Percentiles rank a stretch among this genome's conserved stretches.
phyloP scores from a whole-genome alignment of 129 eudicot genomes.

The Tagetes erecta region DNA sequence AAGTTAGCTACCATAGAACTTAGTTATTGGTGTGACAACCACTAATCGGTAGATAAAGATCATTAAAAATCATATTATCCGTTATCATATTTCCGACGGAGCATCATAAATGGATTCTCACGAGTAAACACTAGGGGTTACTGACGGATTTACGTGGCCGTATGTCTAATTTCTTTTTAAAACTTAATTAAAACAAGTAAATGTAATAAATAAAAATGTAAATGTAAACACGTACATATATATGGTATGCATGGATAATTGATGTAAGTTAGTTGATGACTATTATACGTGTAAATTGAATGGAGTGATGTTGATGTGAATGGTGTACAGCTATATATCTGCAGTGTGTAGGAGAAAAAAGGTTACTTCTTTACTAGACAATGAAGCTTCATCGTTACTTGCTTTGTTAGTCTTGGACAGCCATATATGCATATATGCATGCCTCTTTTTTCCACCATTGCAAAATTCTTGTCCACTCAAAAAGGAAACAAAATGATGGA shows the following conservation, averaged over 20 bases:
- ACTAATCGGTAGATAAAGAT: no score
- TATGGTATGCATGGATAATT: neutral
- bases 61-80: no score
- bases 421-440: neutral
- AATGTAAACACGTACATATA: no score
- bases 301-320: constrained; percentile 24
- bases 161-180: no score
- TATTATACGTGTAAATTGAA: neutral
- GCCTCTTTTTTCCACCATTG: constrained; percentile 2
- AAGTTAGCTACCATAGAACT: no score
- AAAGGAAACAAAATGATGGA: constrained; percentile 2
- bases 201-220: no score
- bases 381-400: neutral
- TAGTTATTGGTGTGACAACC: no score
- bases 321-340: constrained; percentile 34
- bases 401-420: constrained; percentile 7
- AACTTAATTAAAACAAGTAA: no score
- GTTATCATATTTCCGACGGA: no score
- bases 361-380: constrained; percentile 9
- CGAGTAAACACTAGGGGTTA: no score
- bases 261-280: neutral
- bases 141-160: no score
- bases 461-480: constrained; percentile 6
- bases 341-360: neutral
- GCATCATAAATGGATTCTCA: no score